Evolutionary conservation across 805 yeast genomes (phyloP).

Genomic region (Brettanomyces sp.): DNA sequence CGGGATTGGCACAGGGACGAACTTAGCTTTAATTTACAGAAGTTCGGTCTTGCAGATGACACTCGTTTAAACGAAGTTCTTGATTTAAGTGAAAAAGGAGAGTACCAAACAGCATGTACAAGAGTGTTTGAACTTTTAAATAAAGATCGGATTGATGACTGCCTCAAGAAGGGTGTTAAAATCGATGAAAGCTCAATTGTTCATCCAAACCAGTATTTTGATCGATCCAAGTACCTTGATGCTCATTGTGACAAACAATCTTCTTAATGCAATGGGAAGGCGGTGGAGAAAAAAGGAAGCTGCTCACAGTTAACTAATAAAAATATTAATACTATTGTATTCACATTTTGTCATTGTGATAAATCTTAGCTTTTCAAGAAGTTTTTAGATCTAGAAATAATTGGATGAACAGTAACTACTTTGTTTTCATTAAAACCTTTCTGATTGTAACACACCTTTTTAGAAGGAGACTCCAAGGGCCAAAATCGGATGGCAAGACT

Average conservation of each 20-base stretch:
- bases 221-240: constrained; percentile 56
- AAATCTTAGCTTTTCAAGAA: too few relatives aligned
- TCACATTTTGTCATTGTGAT: too few relatives aligned
- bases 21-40: constrained; percentile 43
- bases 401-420: too few relatives aligned
- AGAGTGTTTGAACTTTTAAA: constrained; percentile 75
- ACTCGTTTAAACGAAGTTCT: constrained; percentile 42
- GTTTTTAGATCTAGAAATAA: too few relatives aligned
- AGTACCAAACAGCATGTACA: constrained; percentile 82
- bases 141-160: constrained; percentile 30
- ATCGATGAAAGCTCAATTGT: constrained; percentile 54
- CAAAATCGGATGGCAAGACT: too few relatives aligned
- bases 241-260: constrained; percentile 12
- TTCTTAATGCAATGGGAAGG: too few relatives aligned
- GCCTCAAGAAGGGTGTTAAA: constrained; percentile 29
- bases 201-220: constrained; percentile 86
- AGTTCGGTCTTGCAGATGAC: constrained; percentile 58
- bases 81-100: constrained; percentile 59
- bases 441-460: too few relatives aligned
- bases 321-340: too few relatives aligned
- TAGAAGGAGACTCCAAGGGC: too few relatives aligned
- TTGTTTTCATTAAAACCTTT: too few relatives aligned
- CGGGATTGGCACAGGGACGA: constrained; percentile 63
- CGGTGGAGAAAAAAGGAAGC: too few relatives aligned
- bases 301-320: too few relatives aligned